Evolutionary conservation across 2,329 filamentous ascomycete species (phyloP).

Genomic region (Cryphonectria naterciae): DNA sequence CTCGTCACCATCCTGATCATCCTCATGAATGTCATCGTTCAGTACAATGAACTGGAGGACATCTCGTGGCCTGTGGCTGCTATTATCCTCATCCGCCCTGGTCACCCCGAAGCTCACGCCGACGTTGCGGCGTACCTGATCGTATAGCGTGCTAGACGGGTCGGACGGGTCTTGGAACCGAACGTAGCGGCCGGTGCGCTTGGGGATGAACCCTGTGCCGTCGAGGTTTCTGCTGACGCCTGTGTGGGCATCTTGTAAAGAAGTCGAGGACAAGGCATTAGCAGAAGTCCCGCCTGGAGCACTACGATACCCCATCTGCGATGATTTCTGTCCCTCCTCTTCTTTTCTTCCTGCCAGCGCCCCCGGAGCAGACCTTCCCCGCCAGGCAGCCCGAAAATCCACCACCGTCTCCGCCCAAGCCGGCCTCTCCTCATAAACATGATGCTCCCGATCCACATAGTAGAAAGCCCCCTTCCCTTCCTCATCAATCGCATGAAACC

Average conservation of each 20-base stretch:
- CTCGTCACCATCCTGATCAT: neutral
- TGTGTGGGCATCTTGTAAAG: conserved; percentile 1
- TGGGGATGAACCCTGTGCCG: conserved; percentile 1
- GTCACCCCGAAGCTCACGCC: neutral
- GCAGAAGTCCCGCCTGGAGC: too few relatives aligned
- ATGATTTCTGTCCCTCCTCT: too few relatives aligned
- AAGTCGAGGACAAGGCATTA: too few relatives aligned
- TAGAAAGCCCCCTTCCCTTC: neutral
- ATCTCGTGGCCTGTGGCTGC: neutral
- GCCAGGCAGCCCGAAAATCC: neutral
- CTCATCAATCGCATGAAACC: neutral
- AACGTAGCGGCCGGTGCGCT: neutral
- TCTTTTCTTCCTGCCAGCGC: too few relatives aligned
- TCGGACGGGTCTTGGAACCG: neutral
- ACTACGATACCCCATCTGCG: too few relatives aligned
- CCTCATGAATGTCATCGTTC: neutral
- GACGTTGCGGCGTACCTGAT: neutral
- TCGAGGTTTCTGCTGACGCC: conserved; percentile 1
- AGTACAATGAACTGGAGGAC: neutral
- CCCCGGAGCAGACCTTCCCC: neutral
- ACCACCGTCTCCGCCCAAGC: neutral
- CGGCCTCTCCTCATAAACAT: neutral
- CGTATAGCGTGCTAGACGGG: neutral
- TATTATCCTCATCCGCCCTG: neutral
- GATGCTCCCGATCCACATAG: neutral